phyloP scores from a whole-genome alignment of 2,329 filamentous ascomycete species.

The Didymella pinodella region DNA sequence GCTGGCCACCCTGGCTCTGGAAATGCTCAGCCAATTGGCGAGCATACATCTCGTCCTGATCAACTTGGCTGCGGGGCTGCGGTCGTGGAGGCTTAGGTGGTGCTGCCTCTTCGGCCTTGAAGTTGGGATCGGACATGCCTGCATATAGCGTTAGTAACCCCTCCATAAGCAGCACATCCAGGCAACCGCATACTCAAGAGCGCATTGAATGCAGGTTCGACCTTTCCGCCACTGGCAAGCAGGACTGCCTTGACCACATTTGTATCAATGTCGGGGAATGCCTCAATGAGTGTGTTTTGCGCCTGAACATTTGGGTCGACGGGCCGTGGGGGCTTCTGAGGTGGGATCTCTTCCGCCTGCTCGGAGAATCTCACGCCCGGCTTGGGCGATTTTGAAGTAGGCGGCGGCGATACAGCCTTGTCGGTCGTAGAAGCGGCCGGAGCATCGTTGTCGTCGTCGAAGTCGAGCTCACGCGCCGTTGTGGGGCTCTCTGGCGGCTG shows the following conservation, averaged over 20 bases:
- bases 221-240: slow-evolving; percentile 81
- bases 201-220: slow-evolving; percentile 96
- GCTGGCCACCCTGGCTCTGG: slow-evolving; percentile 55
- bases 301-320: slow-evolving; percentile 83
- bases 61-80: slow-evolving; percentile 77
- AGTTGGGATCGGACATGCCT: slow-evolving; percentile 64
- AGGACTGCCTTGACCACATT: slow-evolving; percentile 87
- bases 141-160: slow-evolving; percentile 25
- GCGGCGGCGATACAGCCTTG: slow-evolving; percentile 42
- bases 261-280: slow-evolving; percentile 84
- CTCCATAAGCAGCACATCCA: neutral
- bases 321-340: slow-evolving; percentile 82
- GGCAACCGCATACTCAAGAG: slow-evolving; percentile 71
- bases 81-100: slow-evolving; percentile 84
- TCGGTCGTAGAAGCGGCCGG: slow-evolving; percentile 39
- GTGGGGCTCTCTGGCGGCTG: slow-evolving; percentile 52
- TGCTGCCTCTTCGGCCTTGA: slow-evolving; percentile 62
- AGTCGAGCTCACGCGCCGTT: slow-evolving; percentile 64
- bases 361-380: slow-evolving; percentile 58
- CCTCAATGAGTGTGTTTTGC: slow-evolving; percentile 87
- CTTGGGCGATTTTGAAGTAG: slow-evolving; percentile 43
- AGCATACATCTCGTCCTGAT: slow-evolving; percentile 90
- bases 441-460: slow-evolving; percentile 64
- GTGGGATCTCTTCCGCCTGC: slow-evolving; percentile 63
- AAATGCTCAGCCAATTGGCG: slow-evolving; percentile 94